A percentile compares a stretch with the other conserved stretches of the same genome.
Evolutionary conservation across 352 stramenopile genomes (phyloP).

Genomic region (Pythium angustatum): DNA sequence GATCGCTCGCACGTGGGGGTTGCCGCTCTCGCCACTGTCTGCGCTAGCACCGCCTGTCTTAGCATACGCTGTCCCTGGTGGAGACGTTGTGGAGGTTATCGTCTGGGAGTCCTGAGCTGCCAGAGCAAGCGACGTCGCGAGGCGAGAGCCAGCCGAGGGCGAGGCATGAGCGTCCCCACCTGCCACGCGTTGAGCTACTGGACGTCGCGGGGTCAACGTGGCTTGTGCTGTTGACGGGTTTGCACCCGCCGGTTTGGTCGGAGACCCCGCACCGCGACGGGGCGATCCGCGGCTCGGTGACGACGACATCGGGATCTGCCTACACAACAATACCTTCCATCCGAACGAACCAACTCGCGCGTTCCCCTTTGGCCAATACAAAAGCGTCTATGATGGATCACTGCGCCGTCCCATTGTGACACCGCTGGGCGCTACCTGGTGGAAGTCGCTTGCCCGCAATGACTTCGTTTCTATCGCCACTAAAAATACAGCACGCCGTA

Average conservation of each 20-base stretch:
- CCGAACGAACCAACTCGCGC: not conserved
- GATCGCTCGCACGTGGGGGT: constrained; percentile 64
- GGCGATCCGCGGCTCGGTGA: constrained; percentile 7
- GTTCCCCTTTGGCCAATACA: too few relatives aligned
- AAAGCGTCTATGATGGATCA: constrained; percentile 23
- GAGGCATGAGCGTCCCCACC: constrained; percentile 4
- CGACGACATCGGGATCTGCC: constrained; percentile 4
- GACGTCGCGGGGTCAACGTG: constrained; percentile 23
- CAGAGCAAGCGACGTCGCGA: constrained; percentile 22
- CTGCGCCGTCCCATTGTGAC: not conserved
- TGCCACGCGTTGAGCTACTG: not conserved
- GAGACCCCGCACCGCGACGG: constrained; percentile 3
- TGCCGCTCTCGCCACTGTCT: constrained; percentile 17
- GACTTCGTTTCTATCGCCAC: constrained; percentile 9
- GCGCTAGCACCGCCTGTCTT: not conserved
- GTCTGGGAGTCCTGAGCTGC: constrained; percentile 13
- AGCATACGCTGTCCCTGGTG: not conserved
- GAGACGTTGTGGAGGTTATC: not conserved
- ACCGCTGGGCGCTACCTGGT: too few relatives aligned
- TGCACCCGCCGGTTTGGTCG: constrained; percentile 1
- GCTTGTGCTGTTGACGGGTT: constrained; percentile 13
- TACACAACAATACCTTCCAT: not conserved
- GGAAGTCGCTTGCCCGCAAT: not conserved
- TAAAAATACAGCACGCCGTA: constrained; percentile 31
- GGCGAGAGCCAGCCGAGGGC: constrained; percentile 10